Conservation (phyloP, 306 rosid genomes). For the Cajanus cajan region DNA sequence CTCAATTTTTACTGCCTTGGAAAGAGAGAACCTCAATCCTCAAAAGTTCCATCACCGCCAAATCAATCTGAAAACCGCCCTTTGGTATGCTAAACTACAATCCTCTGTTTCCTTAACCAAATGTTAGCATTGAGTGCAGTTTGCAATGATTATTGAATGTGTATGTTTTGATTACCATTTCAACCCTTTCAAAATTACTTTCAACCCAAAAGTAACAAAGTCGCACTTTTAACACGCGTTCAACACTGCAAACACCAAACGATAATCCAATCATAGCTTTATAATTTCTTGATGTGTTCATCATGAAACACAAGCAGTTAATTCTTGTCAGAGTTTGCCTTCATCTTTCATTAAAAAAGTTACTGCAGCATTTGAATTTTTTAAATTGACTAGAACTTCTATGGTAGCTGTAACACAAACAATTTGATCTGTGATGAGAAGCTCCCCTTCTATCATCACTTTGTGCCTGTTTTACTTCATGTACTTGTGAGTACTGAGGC, state of each 20-base stretch:
- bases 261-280: background rate
- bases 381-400: background rate
- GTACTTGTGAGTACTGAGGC: too few relatives aligned
- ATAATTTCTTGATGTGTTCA: background rate
- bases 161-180: too few relatives aligned
- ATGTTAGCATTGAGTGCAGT: slow-evolving; percentile 10
- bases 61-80: slow-evolving; percentile 42
- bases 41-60: background rate
- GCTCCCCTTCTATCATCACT: too few relatives aligned
- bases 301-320: background rate
- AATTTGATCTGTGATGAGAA: too few relatives aligned
- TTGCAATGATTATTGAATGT: background rate
- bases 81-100: slow-evolving; percentile 42
- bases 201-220: too few relatives aligned
- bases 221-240: too few relatives aligned
- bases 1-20: slow-evolving; percentile 76
- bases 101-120: background rate
- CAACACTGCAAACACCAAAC: too few relatives aligned
- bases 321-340: background rate
- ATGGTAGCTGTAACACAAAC: background rate
- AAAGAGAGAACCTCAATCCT: slow-evolving; percentile 44
- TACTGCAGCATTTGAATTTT: background rate
- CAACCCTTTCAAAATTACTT: too few relatives aligned
- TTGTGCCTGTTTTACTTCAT: too few relatives aligned
- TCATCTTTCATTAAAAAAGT: background rate